Base-by-base conservation (phyloP, 148 eudicot genomes). In the Camellia japonica region DNA sequence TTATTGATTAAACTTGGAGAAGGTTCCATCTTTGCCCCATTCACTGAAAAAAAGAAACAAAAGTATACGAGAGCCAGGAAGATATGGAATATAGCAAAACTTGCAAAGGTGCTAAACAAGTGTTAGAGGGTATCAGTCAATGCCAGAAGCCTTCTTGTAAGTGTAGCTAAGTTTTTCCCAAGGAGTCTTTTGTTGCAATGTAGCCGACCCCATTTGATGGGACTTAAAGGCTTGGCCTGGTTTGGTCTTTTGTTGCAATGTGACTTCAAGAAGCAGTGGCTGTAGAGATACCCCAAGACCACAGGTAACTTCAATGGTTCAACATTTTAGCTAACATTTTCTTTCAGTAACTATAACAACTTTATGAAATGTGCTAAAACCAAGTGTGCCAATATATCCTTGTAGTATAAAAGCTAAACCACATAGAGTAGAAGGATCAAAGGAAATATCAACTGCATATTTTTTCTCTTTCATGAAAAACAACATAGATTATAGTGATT, bases 1-100 rank as follows among this genome's bases (percentile, higher is more conserved):
- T 83, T 89, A 77, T 56, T 71, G 46, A 91, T 90, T 60, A 93
- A 82, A 87, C 90, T 90, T 30, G 70, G 78, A 12, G 84, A 72
- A 70, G 81, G 83, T 85, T 86, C 90, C 97, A 92, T 92, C 58
- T 79, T 71, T 14, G 60, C 85, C 49, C 69, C 78, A 44, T 64
- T 55, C 20, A 60, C 84, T 73, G 81, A 15, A 67, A 3, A 76
- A 42, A 65, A 52, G 30, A 44, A 67, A 41, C 6, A 62, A 65
- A 63, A 38, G 3, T 7, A 41, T 3, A 52, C 41, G 23, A 65
- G 72, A 49, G 30, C 5, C 5, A 30, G 59, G 42, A 52, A 77
- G 43, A 52, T 43, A 19, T 5, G 55, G 6, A 60, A 74, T 15
- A 41, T 30, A 63, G 23, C 3, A 58, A 44, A 38, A 44, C 20